phyloP scores from a whole-genome alignment of 2,329 filamentous ascomycete species.

The Aspergillus pseudoterreus region DNA sequence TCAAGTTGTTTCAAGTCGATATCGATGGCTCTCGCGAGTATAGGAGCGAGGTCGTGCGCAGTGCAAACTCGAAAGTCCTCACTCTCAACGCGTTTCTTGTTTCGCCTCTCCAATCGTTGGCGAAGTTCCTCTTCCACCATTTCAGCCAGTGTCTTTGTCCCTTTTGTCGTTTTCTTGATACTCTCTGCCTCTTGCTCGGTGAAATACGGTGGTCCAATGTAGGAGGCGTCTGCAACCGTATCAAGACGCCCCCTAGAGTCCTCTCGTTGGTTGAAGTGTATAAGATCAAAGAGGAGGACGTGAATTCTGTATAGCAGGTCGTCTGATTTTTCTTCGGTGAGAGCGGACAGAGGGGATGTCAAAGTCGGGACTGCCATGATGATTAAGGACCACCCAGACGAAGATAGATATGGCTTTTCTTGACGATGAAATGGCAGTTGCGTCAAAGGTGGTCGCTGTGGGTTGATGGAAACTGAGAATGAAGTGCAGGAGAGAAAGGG shows the following conservation, averaged over 20 bases:
- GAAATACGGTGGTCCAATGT: slow-evolving; percentile 23
- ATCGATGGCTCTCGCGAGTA: slow-evolving; percentile 24
- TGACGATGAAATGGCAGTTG: no score
- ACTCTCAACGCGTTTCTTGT: slow-evolving; percentile 25
- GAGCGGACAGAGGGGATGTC: neutral
- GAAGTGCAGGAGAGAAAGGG: no score
- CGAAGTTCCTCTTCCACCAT: slow-evolving; percentile 17
- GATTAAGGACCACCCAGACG: no score
- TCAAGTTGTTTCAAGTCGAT: slow-evolving; percentile 25
- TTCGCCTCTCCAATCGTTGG: slow-evolving; percentile 18
- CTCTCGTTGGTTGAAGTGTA: slow-evolving; percentile 12
- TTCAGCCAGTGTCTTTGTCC: slow-evolving; percentile 13
- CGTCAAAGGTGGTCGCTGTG: no score
- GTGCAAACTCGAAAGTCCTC: slow-evolving; percentile 31
- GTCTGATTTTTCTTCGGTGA: neutral
- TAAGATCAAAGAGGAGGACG: slow-evolving; percentile 21
- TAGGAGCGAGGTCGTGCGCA: slow-evolving; percentile 31
- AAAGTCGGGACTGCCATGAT: no score
- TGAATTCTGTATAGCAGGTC: slow-evolving; percentile 22
- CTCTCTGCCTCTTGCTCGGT: slow-evolving; percentile 11
- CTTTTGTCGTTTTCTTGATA: slow-evolving; percentile 8
- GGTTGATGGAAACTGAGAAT: no score
- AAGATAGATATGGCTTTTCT: no score
- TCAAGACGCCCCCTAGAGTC: slow-evolving; percentile 15
- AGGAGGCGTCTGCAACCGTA: slow-evolving; percentile 14